Evolutionary conservation across 345 rosid genomes (phyloP).

Genomic region (Linum trigynum): DNA sequence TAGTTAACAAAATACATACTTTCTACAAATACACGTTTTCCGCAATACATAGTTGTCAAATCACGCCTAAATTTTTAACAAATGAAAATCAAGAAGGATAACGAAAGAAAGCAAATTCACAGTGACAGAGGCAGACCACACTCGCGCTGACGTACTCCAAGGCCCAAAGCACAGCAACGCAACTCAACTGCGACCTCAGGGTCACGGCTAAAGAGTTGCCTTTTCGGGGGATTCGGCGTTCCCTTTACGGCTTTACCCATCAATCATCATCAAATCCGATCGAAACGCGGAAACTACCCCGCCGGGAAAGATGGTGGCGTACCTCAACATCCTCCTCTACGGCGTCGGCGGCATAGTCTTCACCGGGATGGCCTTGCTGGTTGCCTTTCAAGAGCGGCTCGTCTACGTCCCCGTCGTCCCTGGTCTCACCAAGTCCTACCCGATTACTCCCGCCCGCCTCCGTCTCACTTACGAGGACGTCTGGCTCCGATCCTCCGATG

Average conservation of each 20-base stretch:
- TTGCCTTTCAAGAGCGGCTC: constrained; percentile 86
- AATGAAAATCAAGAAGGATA: no score
- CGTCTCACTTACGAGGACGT: constrained; percentile 78
- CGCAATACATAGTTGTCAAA: no score
- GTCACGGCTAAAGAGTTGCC: no score
- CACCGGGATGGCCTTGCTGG: constrained; percentile 85
- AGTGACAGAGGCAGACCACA: no score
- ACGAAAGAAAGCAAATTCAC: no score
- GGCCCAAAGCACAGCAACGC: no score
- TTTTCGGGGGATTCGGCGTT: no score
- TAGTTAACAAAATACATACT: no score
- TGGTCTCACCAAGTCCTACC: constrained; percentile 76
- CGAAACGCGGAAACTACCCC: constrained; percentile 1
- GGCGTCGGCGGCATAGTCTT: constrained; percentile 83
- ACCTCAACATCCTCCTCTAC: constrained; percentile 61
- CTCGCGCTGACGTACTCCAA: no score
- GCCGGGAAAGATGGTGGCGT: constrained; percentile 48
- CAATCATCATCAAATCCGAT: neutral
- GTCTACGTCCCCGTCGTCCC: constrained; percentile 96
- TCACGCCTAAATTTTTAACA: no score
- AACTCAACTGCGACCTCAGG: no score
- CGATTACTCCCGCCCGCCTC: constrained; percentile 73
- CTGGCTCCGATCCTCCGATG: constrained; percentile 93
- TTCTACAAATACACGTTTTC: no score
- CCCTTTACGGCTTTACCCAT: neutral